Conservation (phyloP, 2,329 filamentous ascomycete species). For the Diaporthe velutina region DNA sequence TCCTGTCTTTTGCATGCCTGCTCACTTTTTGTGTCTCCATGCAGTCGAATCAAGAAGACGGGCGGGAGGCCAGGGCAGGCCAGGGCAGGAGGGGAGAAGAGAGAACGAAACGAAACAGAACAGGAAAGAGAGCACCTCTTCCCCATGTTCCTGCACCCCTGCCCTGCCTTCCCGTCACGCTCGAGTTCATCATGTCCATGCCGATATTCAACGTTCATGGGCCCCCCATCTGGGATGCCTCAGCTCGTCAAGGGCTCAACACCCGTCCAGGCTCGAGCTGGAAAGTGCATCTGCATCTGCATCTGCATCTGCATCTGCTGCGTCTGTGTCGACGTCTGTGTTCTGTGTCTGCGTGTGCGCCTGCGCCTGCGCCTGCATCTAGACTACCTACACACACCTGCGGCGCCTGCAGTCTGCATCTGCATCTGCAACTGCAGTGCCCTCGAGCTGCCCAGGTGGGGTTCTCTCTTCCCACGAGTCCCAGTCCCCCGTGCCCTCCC, state of each 20-base stretch:
- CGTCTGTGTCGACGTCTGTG: background rate
- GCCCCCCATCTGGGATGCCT: background rate
- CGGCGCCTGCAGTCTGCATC: slow-evolving; percentile 25
- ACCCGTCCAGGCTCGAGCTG: slow-evolving; percentile 6
- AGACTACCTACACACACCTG: slow-evolving; percentile 3
- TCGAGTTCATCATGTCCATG: background rate
- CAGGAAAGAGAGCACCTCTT: background rate
- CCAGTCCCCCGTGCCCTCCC: slow-evolving; percentile 23
- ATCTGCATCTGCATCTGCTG: background rate
- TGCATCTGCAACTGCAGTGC: slow-evolving; percentile 9
- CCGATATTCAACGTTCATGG: slow-evolving; percentile 12
- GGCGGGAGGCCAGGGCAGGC: background rate
- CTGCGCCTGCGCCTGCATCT: slow-evolving; percentile 3
- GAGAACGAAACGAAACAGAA: background rate
- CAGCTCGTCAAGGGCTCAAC: slow-evolving; percentile 19
- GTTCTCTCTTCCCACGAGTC: background rate
- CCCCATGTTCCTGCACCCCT: background rate
- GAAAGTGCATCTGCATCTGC: background rate
- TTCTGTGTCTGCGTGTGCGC: slow-evolving; percentile 6
- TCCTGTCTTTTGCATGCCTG: slow-evolving; percentile 1
- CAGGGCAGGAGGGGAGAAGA: background rate
- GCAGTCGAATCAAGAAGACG: background rate
- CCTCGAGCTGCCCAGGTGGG: slow-evolving; percentile 18
- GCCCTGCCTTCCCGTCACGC: background rate
- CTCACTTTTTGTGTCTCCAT: background rate